phyloP scores from a whole-genome alignment of 352 stramenopile species.

The Blastocystis sp. region DNA sequence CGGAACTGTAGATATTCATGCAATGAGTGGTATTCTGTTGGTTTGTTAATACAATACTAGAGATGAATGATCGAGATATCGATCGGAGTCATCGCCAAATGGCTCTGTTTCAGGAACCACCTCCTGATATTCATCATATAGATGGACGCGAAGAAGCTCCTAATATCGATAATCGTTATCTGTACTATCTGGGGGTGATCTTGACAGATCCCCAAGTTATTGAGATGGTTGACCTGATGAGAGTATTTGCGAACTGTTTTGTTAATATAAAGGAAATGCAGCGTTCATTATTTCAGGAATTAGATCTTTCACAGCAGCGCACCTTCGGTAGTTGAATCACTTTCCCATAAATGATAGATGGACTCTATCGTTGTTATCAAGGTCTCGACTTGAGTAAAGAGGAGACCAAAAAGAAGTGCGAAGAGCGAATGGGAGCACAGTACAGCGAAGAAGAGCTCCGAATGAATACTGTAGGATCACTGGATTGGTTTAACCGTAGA shows the following conservation, averaged over 20 bases:
- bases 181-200: constrained; percentile 27
- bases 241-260: neutral
- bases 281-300: neutral
- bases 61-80: neutral
- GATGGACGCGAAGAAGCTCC: constrained; percentile 4
- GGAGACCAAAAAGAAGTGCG: neutral
- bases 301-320: constrained; percentile 25
- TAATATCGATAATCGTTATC: neutral
- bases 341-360: neutral
- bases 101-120: constrained; percentile 24
- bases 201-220: constrained; percentile 20
- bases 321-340: neutral
- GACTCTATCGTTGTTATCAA: neutral
- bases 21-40: constrained; percentile 4
- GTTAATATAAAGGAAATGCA: constrained; percentile 8
- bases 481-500: neutral
- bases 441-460: neutral
- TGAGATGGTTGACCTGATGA: neutral
- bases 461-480: neutral
- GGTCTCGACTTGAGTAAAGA: neutral
- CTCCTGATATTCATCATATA: constrained; percentile 17
- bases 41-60: neutral
- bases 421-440: neutral
- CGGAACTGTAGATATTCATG: constrained; percentile 32
- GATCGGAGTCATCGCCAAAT: constrained; percentile 5